Base-by-base conservation (phyloP, 164 flowering plant genomes). In the Tinospora cordifolia region DNA sequence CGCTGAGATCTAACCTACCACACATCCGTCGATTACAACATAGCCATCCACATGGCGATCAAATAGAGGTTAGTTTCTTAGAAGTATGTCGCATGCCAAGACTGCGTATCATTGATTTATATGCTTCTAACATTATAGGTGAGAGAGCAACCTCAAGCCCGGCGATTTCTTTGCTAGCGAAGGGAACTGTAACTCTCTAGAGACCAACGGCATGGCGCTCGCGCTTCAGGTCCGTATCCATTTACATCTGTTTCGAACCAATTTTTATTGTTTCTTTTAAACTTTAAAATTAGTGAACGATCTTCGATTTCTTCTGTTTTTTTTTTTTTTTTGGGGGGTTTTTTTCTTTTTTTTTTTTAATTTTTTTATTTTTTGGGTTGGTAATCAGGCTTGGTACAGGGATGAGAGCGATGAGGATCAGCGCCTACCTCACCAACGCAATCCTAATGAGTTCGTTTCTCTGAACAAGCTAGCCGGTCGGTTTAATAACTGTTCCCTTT, bases 381-480 rank as follows among this genome's bases (percentile, higher is more conserved):
- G n/a, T n/a, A n/a, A n/a, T n/a, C n/a, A 93, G 92, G 95, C 98
- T 39, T 93, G 96, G 98, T 86, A 78, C 68, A 87, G 85, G 96
- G 86, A 93, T 8, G 97, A 93, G 25, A 84, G 74, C 72, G 63
- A 66, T 17, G 92, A 87, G 47, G 97, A 91, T 69, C 85, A 81
- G 58, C 81, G 91, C 79, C 92, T 91, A 7, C 97, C 96, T 69
- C 96, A 87, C 69, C 92, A 83, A 66, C 81, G 83, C 54, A 74
- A 82, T 69, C 90, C 94, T 1, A 82, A 80, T 3, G 83, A 88
- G 69, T 78, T 69, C 65, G 92, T 90, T 41, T 78, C 92, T 10
- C 47, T 85, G 40, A 76, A 77, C 62, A 80, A 85, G 51, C 79
- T 90, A 62, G 86, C 83, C 51, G 96, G 96, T 90, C 15, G 39